Evolutionary conservation across 768 basidiomycete species (phyloP).

Genomic region (Phaffia tasmanica): DNA sequence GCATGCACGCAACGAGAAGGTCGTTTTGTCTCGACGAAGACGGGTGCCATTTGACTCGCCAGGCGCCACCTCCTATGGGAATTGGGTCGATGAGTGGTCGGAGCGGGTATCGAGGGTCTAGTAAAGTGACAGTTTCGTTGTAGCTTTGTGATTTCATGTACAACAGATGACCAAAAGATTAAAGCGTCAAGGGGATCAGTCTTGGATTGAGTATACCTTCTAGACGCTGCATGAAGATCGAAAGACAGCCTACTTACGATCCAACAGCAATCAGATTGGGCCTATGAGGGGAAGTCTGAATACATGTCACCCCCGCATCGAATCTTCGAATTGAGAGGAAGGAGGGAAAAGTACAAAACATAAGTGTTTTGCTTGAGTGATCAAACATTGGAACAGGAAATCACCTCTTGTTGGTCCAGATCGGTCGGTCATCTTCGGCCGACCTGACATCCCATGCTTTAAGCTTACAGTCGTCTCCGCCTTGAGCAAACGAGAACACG

Average conservation of each 20-base stretch:
- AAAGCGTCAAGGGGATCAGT: neutral
- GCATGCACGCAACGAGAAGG: constrained; percentile 92
- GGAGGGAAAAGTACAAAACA: constrained; percentile 10
- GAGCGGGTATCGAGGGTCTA: constrained; percentile 64
- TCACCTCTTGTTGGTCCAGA: constrained; percentile 63
- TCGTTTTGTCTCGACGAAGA: constrained; percentile 53
- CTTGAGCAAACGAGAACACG: constrained; percentile 40
- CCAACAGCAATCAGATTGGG: constrained; percentile 83
- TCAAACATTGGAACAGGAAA: constrained; percentile 12
- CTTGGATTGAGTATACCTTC: neutral
- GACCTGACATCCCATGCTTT: constrained; percentile 83
- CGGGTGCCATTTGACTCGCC: constrained; percentile 96
- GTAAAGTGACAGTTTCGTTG: constrained; percentile 64
- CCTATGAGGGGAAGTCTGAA: constrained; percentile 67
- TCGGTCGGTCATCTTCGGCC: constrained; percentile 47
- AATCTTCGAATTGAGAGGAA: constrained; percentile 47
- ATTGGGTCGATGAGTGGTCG: constrained; percentile 45
- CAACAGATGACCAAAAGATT: too few species aligned
- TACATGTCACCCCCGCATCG: constrained; percentile 81
- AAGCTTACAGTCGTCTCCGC: constrained; percentile 81
- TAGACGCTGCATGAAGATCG: neutral
- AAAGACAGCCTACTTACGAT: constrained; percentile 47
- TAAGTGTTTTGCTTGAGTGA: constrained; percentile 7
- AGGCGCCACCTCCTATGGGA: constrained; percentile 79
- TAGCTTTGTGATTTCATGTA: constrained; percentile 49